These are phyloP conservation scores for Calocybe indica DNA, from an alignment of 768 basidiomycete species.

Conservation along the genomic window DNA sequence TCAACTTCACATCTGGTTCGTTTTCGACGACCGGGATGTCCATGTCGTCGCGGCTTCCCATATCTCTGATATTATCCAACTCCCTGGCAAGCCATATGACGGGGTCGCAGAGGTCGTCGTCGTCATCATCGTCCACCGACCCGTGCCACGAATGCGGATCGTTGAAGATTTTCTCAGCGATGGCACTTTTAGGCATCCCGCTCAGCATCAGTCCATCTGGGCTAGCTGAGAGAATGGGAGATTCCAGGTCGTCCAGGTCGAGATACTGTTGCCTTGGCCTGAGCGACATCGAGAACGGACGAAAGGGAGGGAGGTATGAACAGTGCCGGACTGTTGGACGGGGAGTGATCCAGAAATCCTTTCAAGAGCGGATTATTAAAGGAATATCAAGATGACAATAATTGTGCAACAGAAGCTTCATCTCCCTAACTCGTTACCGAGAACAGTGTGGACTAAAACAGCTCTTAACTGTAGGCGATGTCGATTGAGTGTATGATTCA, in stretches of 20 bases:
- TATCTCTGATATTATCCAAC: conserved; percentile 17
- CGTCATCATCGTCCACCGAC: conserved; percentile 19
- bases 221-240: conserved; percentile 27
- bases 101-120: conserved; percentile 16
- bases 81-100: conserved; percentile 30
- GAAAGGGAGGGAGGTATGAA: conserved; percentile 9
- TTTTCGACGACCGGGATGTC: conserved; percentile 7
- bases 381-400: too few species aligned
- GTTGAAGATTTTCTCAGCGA: conserved; percentile 37
- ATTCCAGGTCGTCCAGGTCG: conserved; percentile 34
- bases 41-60: conserved; percentile 1
- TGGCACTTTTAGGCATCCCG: conserved; percentile 28
- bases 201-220: conserved; percentile 22
- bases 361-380: too few species aligned
- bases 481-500: too few species aligned
- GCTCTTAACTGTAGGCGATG: too few species aligned
- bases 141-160: conserved; percentile 37
- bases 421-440: too few species aligned
- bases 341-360: too few species aligned
- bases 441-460: too few species aligned
- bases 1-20: conserved; percentile 9
- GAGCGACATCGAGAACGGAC: conserved; percentile 9
- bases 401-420: too few species aligned
- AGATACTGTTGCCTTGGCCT: conserved; percentile 20
- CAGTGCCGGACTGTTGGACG: conserved; percentile 23